These are phyloP conservation scores for Dactylellina parvicollis DNA, from an alignment of 2,329 filamentous ascomycete genomes.

Conservation along the genomic window DNA sequence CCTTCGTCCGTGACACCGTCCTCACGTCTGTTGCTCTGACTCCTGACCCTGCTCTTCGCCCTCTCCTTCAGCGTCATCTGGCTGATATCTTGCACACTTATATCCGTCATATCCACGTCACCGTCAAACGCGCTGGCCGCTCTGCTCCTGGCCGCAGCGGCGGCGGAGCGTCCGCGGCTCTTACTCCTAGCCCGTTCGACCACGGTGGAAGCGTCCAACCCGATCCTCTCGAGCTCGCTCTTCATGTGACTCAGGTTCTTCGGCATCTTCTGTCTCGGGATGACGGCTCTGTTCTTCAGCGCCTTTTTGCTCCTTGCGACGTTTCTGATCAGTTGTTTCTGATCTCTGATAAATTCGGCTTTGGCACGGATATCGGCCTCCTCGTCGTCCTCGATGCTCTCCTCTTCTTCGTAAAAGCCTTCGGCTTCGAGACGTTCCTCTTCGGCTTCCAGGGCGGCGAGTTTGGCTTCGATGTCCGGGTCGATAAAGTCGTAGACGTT, in stretches of 20 bases:
- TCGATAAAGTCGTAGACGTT: slow-evolving; percentile 98
- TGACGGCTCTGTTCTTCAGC: slow-evolving; percentile 94
- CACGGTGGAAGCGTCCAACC: slow-evolving; percentile 81
- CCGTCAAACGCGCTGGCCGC: slow-evolving; percentile 78
- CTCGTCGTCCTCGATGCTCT: slow-evolving; percentile 83
- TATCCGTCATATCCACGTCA: slow-evolving; percentile 63
- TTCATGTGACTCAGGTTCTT: slow-evolving; percentile 89
- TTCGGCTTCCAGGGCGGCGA: slow-evolving; percentile 90
- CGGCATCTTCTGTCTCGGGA: slow-evolving; percentile 78
- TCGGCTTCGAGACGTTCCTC: slow-evolving; percentile 91
- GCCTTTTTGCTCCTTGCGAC: slow-evolving; percentile 94
- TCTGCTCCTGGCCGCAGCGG: slow-evolving; percentile 70
- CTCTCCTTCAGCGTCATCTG: slow-evolving; percentile 67
- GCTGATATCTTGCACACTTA: slow-evolving; percentile 65
- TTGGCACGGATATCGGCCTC: slow-evolving; percentile 89
- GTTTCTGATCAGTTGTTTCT: slow-evolving; percentile 90
- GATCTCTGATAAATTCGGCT: slow-evolving; percentile 94
- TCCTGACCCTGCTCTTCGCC: slow-evolving; percentile 77
- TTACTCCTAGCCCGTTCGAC: slow-evolving; percentile 76
- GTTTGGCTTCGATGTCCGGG: slow-evolving; percentile 92
- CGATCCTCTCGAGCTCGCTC: slow-evolving; percentile 82
- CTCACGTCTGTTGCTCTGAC: slow-evolving; percentile 72
- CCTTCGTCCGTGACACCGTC: slow-evolving; percentile 78
- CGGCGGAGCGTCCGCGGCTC: slow-evolving; percentile 78
- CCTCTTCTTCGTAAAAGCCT: slow-evolving; percentile 88